A percentile compares a stretch with the other conserved stretches of the same genome.
Evolutionary conservation across 305 asterid species (phyloP).

Genomic region (Fraxinus platypoda): DNA sequence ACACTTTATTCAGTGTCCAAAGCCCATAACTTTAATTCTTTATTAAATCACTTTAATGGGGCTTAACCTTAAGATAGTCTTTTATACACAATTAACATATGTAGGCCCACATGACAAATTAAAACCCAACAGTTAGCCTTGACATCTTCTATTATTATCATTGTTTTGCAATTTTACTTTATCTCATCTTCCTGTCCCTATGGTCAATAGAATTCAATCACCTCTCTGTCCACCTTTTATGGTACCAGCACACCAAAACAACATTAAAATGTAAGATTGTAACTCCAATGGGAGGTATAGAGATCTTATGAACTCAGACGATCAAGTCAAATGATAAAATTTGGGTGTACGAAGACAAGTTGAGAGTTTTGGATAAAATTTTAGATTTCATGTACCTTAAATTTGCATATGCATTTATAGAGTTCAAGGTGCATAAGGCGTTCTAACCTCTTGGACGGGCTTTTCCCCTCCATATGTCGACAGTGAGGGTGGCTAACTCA

Average conservation of each 20-base stretch:
- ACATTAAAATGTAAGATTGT: background rate
- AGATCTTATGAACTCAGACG: background rate
- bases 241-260: background rate
- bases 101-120: too few relatives aligned
- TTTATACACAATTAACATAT: too few relatives aligned
- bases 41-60: too few relatives aligned
- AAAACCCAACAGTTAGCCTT: background rate
- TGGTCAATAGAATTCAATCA: background rate
- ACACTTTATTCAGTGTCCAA: too few relatives aligned
- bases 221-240: background rate
- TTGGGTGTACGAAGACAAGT: background rate
- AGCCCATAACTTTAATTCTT: too few relatives aligned
- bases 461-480: background rate
- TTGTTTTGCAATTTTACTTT: background rate
- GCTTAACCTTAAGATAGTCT: too few relatives aligned
- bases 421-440: background rate
- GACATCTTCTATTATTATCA: background rate
- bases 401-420: background rate
- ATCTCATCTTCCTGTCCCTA: background rate
- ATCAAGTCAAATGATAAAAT: background rate
- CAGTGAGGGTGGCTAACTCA: too few relatives aligned
- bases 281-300: background rate
- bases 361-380: background rate
- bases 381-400: background rate
- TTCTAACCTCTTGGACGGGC: background rate